phyloP scores from a whole-genome alignment of 805 yeast species.

The Myxozyma mucilagina region DNA sequence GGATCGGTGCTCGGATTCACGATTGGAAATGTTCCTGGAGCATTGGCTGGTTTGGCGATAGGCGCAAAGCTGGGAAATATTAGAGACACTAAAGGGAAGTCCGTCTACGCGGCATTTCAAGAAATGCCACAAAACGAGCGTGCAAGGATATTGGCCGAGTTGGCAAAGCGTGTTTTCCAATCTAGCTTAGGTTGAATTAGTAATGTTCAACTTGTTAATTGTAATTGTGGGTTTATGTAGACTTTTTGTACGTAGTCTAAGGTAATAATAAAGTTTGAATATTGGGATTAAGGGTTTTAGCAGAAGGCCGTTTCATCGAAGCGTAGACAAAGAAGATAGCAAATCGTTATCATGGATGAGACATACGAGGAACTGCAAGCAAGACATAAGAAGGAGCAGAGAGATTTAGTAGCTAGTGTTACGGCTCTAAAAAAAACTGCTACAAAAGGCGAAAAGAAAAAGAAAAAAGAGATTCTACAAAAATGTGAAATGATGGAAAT shows the following conservation, averaged over 20 bases:
- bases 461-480: slow-evolving; percentile 62
- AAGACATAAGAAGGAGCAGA: slow-evolving; percentile 67
- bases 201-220: neutral
- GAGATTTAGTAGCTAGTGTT: slow-evolving; percentile 63
- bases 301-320: no score
- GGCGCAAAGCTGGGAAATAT: slow-evolving; percentile 33
- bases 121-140: slow-evolving; percentile 28
- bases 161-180: slow-evolving; percentile 23
- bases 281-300: no score
- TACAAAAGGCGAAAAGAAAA: slow-evolving; percentile 64
- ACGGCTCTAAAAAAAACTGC: slow-evolving; percentile 84
- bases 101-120: slow-evolving; percentile 31
- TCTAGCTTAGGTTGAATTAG: neutral
- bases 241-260: neutral
- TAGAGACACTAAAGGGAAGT: slow-evolving; percentile 30
- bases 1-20: slow-evolving; percentile 35
- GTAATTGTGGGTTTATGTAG: neutral
- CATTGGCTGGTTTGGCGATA: slow-evolving; percentile 32
- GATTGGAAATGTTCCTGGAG: slow-evolving; percentile 34
- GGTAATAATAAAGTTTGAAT: no score
- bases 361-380: slow-evolving; percentile 53
- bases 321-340: no score
- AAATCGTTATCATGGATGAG: slow-evolving; percentile 33
- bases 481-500: slow-evolving; percentile 62
- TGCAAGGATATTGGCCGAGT: slow-evolving; percentile 22